Base-by-base conservation (phyloP, 2,329 filamentous ascomycete genomes). In the Phoma sp. region DNA sequence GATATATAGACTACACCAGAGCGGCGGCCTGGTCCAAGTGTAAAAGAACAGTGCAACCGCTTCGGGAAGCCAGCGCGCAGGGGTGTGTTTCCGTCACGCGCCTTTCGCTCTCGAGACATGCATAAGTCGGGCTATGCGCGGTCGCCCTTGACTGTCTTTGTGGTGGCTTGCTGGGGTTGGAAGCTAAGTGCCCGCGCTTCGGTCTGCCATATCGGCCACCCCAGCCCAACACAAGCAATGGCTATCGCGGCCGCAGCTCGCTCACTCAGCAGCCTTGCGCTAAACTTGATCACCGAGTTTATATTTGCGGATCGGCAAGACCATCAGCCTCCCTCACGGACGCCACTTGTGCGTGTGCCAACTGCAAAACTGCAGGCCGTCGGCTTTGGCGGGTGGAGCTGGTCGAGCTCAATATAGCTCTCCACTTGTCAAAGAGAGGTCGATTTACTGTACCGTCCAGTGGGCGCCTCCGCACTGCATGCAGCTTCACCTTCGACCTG, bases 71-170 rank as follows among this genome's bases (percentile, higher is more conserved):
- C 39, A 29, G 33, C 18, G 48, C 39, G 37, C 53, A 52, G 53
- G 53, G 53, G 47, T 46, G 47, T 50, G 52, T 55, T 55, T 56
- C 53, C 53, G 47, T 51, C 47, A 56, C 53, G 53, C 53, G 53
- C 53, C 47, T 50, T 52, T 56, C 42, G 48, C 47, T 56, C 53
- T 53, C 14, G 53, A 56, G 53, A 51, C 53, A 33, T 56, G 47
- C 40, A 47, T 46, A 30, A 40, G 29, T 30, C 36, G 51, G 45
- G 51, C 51, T 54, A 54, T 54, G 51, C 33, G 39, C 39, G 39
- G 39, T 33, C 46, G 40, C 45, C 45, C 45, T 49, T 45, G 40
- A 33, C 34, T 28, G 47, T n/a, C 23, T 50, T 34, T 50, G 39
- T 28, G 7, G 51, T 54, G 51, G 51, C 45, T 54, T 49, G 29